Base-by-base conservation (phyloP, 2,329 filamentous ascomycete genomes). In the Zopfia rhizophila region DNA sequence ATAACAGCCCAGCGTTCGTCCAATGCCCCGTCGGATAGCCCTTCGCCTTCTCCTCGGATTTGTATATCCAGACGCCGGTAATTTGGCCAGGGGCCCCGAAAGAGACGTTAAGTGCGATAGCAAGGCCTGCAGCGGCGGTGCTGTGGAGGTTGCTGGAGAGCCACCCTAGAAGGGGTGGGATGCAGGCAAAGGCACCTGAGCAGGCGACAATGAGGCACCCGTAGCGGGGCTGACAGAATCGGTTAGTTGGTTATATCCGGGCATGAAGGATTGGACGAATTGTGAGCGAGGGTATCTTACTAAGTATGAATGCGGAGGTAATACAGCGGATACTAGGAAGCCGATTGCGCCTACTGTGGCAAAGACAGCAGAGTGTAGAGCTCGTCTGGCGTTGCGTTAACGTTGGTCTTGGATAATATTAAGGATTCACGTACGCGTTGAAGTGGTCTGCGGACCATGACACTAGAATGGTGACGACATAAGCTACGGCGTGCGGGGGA, bases 51-150 rank as follows among this genome's bases (percentile, higher is more conserved):
- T 90, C 85, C 8, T 81, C 72, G 1, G 81, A 76, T 61, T 86
- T 87, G 70, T 89, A 90, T 51, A 89, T 89, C 86, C 86, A 90
- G 1, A 89, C 85, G 0, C 86, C 87, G 0, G 84, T 81, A 28
- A 90, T 90, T 66, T 90, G 87, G 0, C 87, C 87, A 0, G 86
- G 78, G 0, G 85, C 86, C 0, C 85, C 86, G 36, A 88, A 78
- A 2, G 82, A 84, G 12, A 90, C 82, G 52, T 90, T 89, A 51
- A 90, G 70, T 0, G 86, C 87, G 43, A 90, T 87, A 2, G 86
- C 87, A 8, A 90, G 76, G 0, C 87, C 87, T 0, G 83, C 82
- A 0, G 85, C 80, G 0, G 83, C 82, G 0, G 87, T 89, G 42
- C 78, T 83, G 60, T 82, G 82, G 36, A 88, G 74, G 60, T 90